phyloP scores from a whole-genome alignment of 192 early-diverging fungal genomes.

The Coemansia sp. region DNA sequence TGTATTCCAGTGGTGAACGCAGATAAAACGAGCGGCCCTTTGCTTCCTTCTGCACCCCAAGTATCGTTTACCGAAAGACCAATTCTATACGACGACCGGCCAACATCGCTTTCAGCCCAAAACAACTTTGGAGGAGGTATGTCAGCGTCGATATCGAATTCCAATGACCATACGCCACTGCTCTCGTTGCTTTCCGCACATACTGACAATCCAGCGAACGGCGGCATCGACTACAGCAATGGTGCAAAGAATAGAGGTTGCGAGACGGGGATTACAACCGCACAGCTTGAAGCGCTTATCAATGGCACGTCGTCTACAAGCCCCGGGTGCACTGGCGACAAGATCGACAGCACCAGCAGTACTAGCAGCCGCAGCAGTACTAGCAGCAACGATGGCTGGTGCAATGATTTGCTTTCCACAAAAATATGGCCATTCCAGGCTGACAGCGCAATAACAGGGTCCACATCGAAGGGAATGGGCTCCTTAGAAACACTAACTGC shows the following conservation, averaged over 20 bases:
- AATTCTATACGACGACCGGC: neutral
- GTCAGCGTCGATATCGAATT: neutral
- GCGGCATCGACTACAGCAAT: neutral
- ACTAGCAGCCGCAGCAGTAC: constrained; percentile 10
- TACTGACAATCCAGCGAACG: neutral
- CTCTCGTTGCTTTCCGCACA: neutral
- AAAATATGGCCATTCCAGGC: constrained; percentile 5
- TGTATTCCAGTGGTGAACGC: neutral
- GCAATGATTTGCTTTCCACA: neutral
- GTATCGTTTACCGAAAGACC: neutral
- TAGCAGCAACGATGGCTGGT: constrained; percentile 19
- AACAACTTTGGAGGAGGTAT: neutral
- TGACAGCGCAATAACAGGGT: neutral
- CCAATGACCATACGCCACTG: neutral
- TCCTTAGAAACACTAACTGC: constrained; percentile 2
- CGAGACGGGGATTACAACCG: constrained; percentile 9
- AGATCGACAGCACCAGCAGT: constrained; percentile 15
- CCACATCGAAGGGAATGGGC: neutral
- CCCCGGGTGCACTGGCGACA: constrained; percentile 5
- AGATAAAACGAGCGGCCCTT: neutral
- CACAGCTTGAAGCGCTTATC: constrained; percentile 23
- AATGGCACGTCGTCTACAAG: constrained; percentile 1
- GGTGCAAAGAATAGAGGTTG: neutral
- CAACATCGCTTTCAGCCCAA: neutral
- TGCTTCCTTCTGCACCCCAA: neutral